Percentiles rank a stretch among this genome's conserved stretches.
Evolutionary conservation across 1,139 yeast genomes (phyloP).

Genomic region (Zygosaccharomyces sapae): DNA sequence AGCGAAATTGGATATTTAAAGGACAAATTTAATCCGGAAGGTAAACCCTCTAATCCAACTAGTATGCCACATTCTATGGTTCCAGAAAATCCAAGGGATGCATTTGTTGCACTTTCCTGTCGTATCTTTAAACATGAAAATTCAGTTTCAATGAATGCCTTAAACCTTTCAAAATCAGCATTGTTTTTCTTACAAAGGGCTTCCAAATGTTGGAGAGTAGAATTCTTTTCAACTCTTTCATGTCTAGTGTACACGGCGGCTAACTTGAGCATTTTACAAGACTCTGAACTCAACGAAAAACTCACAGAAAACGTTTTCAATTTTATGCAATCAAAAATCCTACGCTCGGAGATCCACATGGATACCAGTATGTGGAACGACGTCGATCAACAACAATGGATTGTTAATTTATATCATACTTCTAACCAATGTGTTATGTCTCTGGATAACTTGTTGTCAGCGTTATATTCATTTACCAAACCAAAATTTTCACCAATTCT

Average conservation of each 20-base stretch:
- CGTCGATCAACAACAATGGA: conserved; percentile 53
- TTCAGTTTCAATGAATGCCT: conserved; percentile 26
- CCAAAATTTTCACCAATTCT: conserved; percentile 62
- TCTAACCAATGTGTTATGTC: conserved; percentile 48
- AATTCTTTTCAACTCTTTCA: conserved; percentile 47
- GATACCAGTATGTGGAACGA: conserved; percentile 52
- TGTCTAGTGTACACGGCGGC: conserved; percentile 53
- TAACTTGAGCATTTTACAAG: conserved; percentile 41
- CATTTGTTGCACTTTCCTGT: conserved; percentile 37
- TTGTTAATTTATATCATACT: conserved; percentile 44
- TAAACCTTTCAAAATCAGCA: conserved; percentile 41
- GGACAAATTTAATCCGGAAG: conserved; percentile 41
- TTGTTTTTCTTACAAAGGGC: conserved; percentile 44
- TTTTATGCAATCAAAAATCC: conserved; percentile 30
- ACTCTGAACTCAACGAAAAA: conserved; percentile 34
- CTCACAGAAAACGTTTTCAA: conserved; percentile 30
- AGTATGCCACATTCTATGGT: conserved; percentile 35
- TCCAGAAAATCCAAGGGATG: conserved; percentile 41
- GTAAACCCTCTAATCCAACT: conserved; percentile 36
- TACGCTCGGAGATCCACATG: conserved; percentile 40
- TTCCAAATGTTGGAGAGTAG: conserved; percentile 60
- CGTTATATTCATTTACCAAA: conserved; percentile 48
- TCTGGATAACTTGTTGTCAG: conserved; percentile 44
- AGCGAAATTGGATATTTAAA: conserved; percentile 40
- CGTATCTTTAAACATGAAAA: conserved; percentile 37